These are phyloP conservation scores for Kurtzmaniella cleridarum DNA, from an alignment of 805 yeast genomes.

Conservation along the genomic window DNA sequence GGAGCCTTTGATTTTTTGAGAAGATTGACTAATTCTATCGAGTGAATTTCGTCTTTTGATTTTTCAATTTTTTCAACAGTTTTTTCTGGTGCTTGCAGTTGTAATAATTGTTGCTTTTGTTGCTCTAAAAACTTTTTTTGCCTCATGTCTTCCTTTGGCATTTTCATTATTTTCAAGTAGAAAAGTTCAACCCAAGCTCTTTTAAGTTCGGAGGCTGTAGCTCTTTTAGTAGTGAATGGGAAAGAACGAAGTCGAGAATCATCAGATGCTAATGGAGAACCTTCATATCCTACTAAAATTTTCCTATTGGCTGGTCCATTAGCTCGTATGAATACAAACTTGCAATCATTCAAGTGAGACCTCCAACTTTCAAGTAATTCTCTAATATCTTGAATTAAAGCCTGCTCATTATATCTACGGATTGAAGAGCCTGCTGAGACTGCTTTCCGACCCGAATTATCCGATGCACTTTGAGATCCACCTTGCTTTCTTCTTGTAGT, in stretches of 20 bases:
- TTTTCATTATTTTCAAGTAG: conserved; percentile 46
- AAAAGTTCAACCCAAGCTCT: conserved; percentile 79
- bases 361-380: conserved; percentile 66
- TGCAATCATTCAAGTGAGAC: conserved; percentile 51
- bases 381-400: conserved; percentile 72
- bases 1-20: conserved; percentile 77
- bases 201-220: conserved; percentile 75
- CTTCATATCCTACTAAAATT: conserved; percentile 62
- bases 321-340: conserved; percentile 73
- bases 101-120: conserved; percentile 4
- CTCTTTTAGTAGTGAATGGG: conserved; percentile 88
- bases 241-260: conserved; percentile 65
- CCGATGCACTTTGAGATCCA: conserved; percentile 91
- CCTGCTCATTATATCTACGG: conserved; percentile 86
- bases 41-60: conserved; percentile 36
- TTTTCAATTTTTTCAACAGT: conserved; percentile 10
- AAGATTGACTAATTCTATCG: conserved; percentile 53
- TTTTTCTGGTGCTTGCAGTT: conserved; percentile 21
- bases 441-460: conserved; percentile 90
- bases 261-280: conserved; percentile 42
- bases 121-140: conserved; percentile 12
- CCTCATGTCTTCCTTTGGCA: conserved; percentile 46
- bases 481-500: conserved; percentile 97
- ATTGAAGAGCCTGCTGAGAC: conserved; percentile 91
- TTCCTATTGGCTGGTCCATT: conserved; percentile 65